A percentile compares a stretch with the other conserved stretches of the same genome.
These are phyloP conservation scores for Chaetomium tenue DNA, from an alignment of 495 filamentous ascomycete species.

Conservation along the genomic window DNA sequence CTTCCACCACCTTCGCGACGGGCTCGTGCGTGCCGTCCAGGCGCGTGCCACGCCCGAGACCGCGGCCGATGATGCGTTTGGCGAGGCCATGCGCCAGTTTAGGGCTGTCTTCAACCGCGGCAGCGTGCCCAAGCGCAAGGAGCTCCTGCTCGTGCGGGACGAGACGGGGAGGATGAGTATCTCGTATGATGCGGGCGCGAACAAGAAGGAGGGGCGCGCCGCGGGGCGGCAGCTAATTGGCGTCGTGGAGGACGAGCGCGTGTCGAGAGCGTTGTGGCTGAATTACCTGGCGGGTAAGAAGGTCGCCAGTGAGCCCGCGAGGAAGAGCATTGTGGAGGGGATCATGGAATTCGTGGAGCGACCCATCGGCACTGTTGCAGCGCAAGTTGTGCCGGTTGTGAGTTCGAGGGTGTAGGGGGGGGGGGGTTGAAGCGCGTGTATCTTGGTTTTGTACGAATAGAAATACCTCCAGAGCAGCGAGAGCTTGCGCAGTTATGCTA, in stretches of 20 bases:
- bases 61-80: constrained; percentile 66
- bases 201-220: constrained; percentile 39
- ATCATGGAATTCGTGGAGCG: constrained; percentile 84
- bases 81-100: constrained; percentile 68
- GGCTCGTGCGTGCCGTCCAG: constrained; percentile 81
- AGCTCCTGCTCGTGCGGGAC: constrained; percentile 71
- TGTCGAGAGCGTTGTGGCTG: constrained; percentile 81
- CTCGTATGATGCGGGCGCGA: constrained; percentile 61
- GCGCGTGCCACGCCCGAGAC: constrained; percentile 52
- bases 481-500: not conserved
- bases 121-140: constrained; percentile 69
- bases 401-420: not conserved
- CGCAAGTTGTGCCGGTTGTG: constrained; percentile 55
- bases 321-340: constrained; percentile 81
- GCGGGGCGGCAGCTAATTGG: constrained; percentile 56
- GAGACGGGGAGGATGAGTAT: constrained; percentile 63
- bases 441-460: not conserved
- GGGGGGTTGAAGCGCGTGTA: not conserved
- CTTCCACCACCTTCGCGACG: constrained; percentile 87
- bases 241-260: constrained; percentile 69
- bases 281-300: constrained; percentile 84
- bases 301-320: constrained; percentile 78
- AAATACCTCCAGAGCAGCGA: not conserved
- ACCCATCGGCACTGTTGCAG: constrained; percentile 80
- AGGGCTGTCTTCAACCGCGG: constrained; percentile 72